Base-by-base conservation (phyloP, 805 yeast species). In the Vanderwaltozyma yarrowii region DNA sequence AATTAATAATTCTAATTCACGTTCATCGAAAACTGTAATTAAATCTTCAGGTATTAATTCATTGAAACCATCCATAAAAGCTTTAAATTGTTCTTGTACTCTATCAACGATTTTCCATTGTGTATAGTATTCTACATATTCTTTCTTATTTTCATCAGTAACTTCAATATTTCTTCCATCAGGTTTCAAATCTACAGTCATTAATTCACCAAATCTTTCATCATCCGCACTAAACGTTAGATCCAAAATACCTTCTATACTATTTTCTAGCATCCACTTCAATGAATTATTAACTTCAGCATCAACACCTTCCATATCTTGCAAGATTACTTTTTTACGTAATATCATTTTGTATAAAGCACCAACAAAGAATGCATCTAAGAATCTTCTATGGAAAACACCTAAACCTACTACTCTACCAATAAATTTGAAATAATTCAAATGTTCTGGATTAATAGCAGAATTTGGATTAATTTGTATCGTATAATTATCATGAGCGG, bases 301-400 rank as follows among this genome's bases (percentile, higher is more conserved):
- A 64, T 92, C 99, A 43, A 94, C 96, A 64, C 96, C 95, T 64
- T 92, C 98, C 94, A 92, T 82, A 65, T 92, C 99, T 62, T 85
- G 95, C 49, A 92, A 68, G 2, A 86, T 89, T 49, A 92, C 95
- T 68, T 87, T 87, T 64, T 92, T 92, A 58, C 78, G 85, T 51
- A 92, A 71, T 82, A 92, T 86, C 96, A 92, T 86, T 69, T 92
- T 92, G 66, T 92, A 92, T 62, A 92, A 76, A 1, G 98, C 97
- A 49, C 96, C 96, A 52, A 94, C 95, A 63, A 92, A 92, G 73
- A 92, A 92, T 0, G 97, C 97, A 62, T 92, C 99, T 60, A 92
- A 67, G 68, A 92, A 92, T 61, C 98, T 76, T 62, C 98, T 78
- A 61, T 92, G 98, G 87, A 92, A 92, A 15, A 92, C 95, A 63